These are phyloP conservation scores for Cocos nucifera DNA, from an alignment of 176 grass and related monocot species.

Conservation along the genomic window DNA sequence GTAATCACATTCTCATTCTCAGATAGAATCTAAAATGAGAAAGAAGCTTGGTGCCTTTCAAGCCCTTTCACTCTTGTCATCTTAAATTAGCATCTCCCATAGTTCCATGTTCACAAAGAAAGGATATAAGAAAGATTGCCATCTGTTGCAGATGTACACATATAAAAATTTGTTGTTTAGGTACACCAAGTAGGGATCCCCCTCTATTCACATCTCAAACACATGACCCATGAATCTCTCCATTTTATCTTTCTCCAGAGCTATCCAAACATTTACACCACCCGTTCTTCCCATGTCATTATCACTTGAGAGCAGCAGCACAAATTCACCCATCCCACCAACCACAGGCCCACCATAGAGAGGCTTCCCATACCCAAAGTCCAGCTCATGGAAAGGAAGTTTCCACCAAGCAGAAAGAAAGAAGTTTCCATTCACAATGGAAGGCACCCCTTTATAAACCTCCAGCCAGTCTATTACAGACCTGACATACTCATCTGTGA, in stretches of 20 bases:
- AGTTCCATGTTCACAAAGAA: no score
- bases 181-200: no score
- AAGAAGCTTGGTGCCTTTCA: no score
- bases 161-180: no score
- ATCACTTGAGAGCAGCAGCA: conserved; percentile 31
- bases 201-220: conserved; percentile 15
- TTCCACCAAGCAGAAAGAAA: conserved; percentile 48
- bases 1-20: no score
- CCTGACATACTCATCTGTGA: conserved; percentile 40
- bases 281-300: background rate
- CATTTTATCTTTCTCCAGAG: conserved; percentile 31
- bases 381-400: conserved; percentile 41
- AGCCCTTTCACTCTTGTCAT: no score
- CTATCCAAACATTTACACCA: conserved; percentile 36
- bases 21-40: no score
- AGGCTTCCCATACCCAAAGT: conserved; percentile 37
- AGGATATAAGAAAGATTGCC: no score
- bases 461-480: conserved; percentile 43
- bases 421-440: conserved; percentile 26
- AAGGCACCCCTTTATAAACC: conserved; percentile 33
- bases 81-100: no score
- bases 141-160: no score
- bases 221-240: conserved; percentile 25
- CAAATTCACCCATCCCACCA: conserved; percentile 31
- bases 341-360: conserved; percentile 38